A percentile compares a stretch with the other conserved stretches of the same genome.
These are phyloP conservation scores for Phaseolus coccineus DNA, from an alignment of 331 rosid species.

Conservation along the genomic window DNA sequence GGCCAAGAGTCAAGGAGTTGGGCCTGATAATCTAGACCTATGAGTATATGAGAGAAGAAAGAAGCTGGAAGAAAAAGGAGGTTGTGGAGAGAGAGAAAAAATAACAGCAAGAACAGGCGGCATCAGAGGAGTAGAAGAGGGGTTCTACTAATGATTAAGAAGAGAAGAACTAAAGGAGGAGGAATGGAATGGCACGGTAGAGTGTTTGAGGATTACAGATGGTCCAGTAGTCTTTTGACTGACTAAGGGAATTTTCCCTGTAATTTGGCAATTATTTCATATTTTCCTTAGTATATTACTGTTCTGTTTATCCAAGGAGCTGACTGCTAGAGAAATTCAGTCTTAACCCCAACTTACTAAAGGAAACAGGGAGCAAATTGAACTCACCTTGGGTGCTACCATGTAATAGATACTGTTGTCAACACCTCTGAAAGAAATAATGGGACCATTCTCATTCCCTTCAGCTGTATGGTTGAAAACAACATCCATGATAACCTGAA, in stretches of 20 bases:
- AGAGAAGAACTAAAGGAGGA: not conserved
- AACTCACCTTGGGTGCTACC: conserved; percentile 92
- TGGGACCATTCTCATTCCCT: conserved; percentile 96
- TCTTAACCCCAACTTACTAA: conserved; percentile 29
- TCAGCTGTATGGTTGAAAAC: conserved; percentile 99
- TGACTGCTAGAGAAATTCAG: not conserved
- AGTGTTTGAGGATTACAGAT: not conserved
- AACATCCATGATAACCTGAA: conserved; percentile 97
- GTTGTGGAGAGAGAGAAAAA: not conserved
- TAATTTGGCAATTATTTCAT: not conserved
- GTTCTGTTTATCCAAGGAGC: not conserved
- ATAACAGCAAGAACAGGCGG: not conserved
- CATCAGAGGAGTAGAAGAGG: not conserved
- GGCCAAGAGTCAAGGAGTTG: not conserved
- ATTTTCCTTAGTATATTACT: not conserved
- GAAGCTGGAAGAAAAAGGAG: not conserved
- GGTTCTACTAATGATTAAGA: not conserved
- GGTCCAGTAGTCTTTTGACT: not conserved
- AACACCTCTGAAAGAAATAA: conserved; percentile 89
- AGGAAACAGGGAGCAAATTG: conserved; percentile 25
- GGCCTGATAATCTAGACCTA: not conserved
- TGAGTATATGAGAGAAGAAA: not conserved
- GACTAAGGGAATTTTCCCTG: not conserved
- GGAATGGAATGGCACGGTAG: not conserved
- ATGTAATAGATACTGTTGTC: conserved; percentile 88